Conservation (phyloP, 305 asterid genomes). For the Lippia alba region DNA sequence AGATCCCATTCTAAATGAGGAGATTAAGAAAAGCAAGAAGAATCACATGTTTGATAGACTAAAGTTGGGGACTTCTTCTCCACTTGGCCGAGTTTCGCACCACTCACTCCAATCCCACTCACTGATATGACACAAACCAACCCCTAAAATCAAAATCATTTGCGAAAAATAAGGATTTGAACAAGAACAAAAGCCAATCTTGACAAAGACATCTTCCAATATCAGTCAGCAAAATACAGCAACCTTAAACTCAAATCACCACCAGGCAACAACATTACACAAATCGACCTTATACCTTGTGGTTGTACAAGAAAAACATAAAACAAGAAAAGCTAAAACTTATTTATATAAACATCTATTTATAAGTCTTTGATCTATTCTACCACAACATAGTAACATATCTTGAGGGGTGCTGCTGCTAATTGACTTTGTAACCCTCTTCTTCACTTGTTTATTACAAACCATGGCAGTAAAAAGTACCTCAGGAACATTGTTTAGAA, state of each 20-base stretch:
- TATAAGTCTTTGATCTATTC: conserved; percentile 27
- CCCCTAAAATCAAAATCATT: background rate
- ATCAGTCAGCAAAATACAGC: conserved; percentile 48
- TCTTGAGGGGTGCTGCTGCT: background rate
- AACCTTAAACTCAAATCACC: conserved; percentile 6
- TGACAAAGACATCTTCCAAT: background rate
- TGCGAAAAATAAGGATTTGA: conserved; percentile 3
- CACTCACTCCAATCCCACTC: background rate
- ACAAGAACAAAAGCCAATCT: background rate
- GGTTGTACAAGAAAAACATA: conserved; percentile 13
- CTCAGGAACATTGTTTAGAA: conserved; percentile 35
- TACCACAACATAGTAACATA: conserved; percentile 33
- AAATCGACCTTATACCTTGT: conserved; percentile 20
- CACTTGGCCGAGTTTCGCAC: conserved; percentile 14
- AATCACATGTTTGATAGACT: background rate
- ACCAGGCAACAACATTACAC: background rate
- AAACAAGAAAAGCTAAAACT: background rate
- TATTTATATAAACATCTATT: conserved; percentile 41
- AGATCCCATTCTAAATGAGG: conserved; percentile 1
- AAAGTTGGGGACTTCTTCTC: conserved; percentile 12
- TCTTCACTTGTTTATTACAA: conserved; percentile 37
- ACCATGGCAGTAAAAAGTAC: conserved; percentile 37
- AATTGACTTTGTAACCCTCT: conserved; percentile 21
- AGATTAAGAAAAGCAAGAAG: background rate
- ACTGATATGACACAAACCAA: conserved; percentile 33